Conservation (phyloP, 2,329 filamentous ascomycete genomes). For the Lachnellula subtilissima region DNA sequence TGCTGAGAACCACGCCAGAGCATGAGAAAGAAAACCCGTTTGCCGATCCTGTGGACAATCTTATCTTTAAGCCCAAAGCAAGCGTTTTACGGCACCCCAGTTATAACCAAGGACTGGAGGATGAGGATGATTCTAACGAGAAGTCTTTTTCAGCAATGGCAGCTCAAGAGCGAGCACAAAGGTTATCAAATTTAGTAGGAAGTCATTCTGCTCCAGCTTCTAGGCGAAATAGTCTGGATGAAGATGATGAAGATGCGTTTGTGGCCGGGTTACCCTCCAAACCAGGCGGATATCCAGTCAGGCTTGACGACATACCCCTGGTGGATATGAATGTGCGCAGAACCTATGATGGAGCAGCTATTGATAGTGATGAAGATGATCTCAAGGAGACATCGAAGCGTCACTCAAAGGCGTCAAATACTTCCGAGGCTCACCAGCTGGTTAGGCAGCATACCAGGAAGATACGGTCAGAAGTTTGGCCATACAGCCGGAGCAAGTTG, state of each 20-base stretch:
- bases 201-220: constrained; percentile 31
- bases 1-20: constrained; percentile 21
- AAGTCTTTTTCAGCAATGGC: constrained; percentile 30
- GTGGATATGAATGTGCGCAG: constrained; percentile 23
- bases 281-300: constrained; percentile 19
- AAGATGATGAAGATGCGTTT: constrained; percentile 20
- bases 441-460: constrained; percentile 37
- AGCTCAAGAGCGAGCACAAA: constrained; percentile 29
- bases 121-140: constrained; percentile 23
- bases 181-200: constrained; percentile 28
- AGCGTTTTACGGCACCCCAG: constrained; percentile 25
- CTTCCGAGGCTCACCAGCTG: constrained; percentile 40
- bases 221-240: constrained; percentile 27
- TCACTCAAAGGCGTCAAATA: constrained; percentile 20
- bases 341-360: constrained; percentile 20
- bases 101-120: constrained; percentile 5
- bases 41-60: constrained; percentile 14
- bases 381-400: constrained; percentile 8
- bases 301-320: constrained; percentile 31
- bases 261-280: constrained; percentile 2
- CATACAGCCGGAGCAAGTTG: constrained; percentile 7
- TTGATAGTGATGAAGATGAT: constrained; percentile 25
- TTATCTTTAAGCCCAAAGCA: constrained; percentile 20
- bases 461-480: constrained; percentile 11
- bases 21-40: constrained; percentile 28